Percentiles rank a stretch among this genome's conserved stretches.
These are phyloP conservation scores for Eragrostis curvula DNA, from an alignment of 176 grass and related monocot species.

Conservation along the genomic window DNA sequence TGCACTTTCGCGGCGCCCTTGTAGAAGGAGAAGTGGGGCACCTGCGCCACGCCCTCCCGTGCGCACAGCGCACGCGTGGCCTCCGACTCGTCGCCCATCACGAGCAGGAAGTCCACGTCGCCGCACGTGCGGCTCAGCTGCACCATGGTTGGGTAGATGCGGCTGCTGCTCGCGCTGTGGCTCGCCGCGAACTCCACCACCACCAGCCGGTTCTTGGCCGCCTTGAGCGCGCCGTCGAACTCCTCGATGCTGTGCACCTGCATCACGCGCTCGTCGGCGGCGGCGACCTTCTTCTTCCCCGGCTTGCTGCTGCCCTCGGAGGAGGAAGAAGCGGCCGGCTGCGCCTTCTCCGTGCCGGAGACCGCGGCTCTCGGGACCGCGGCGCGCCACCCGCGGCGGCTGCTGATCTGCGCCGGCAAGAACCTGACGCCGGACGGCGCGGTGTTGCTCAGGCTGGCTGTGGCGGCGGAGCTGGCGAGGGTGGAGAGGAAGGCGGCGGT, in stretches of 20 bases:
- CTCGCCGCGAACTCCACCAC: conserved; percentile 96
- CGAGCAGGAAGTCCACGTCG: conserved; percentile 91
- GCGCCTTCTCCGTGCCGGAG: conserved; percentile 52
- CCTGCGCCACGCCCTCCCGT: conserved; percentile 70
- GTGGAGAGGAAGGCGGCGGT: conserved; percentile 63
- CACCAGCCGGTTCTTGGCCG: conserved; percentile 80
- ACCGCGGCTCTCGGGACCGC: conserved; percentile 3
- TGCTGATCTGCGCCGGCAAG: background rate
- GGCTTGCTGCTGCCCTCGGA: background rate
- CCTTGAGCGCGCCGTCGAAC: conserved; percentile 69
- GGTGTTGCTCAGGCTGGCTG: conserved; percentile 15
- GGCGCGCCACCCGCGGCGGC: background rate
- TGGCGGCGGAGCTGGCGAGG: conserved; percentile 16
- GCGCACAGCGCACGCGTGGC: conserved; percentile 60
- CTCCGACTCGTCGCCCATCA: conserved; percentile 95
- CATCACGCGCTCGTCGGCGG: conserved; percentile 50
- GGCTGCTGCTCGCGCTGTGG: conserved; percentile 65
- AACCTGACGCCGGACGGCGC: conserved; percentile 29
- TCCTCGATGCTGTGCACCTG: conserved; percentile 73
- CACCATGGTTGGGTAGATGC: conserved; percentile 87
- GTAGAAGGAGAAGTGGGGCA: conserved; percentile 95
- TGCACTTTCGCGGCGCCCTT: conserved; percentile 84
- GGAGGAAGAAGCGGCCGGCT: background rate
- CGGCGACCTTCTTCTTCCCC: background rate
- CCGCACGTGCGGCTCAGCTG: conserved; percentile 84